phyloP scores from a whole-genome alignment of 2,329 filamentous ascomycete species.

The Aspergillus fumigatiaffinis region DNA sequence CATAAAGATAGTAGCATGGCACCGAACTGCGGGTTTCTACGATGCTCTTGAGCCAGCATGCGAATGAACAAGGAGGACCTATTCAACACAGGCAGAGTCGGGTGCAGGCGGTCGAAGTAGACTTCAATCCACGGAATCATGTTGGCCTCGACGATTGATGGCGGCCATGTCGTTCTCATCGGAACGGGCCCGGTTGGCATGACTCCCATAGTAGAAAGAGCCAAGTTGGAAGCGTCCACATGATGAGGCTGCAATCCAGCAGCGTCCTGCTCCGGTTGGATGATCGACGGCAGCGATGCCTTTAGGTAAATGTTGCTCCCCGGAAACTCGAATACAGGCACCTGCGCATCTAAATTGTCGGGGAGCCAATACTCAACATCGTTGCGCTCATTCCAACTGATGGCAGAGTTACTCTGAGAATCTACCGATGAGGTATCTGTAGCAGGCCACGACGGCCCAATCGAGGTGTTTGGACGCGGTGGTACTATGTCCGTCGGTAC shows the following conservation, averaged over 20 bases:
- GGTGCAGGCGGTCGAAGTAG: constrained; percentile 43
- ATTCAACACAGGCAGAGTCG: constrained; percentile 41
- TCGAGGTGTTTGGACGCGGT: constrained; percentile 13
- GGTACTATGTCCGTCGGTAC: constrained; percentile 22
- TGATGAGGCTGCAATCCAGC: constrained; percentile 16
- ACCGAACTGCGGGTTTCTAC: constrained; percentile 41
- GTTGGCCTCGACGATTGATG: constrained; percentile 38
- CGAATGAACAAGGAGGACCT: constrained; percentile 40
- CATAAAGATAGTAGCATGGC: constrained; percentile 42
- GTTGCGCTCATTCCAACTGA: constrained; percentile 26
- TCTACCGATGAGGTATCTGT: constrained; percentile 18
- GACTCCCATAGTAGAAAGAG: constrained; percentile 16
- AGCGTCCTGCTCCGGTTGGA: constrained; percentile 21
- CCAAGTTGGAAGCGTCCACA: constrained; percentile 15
- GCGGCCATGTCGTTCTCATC: constrained; percentile 33
- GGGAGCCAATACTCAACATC: constrained; percentile 35
- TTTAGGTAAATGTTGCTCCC: constrained; percentile 35
- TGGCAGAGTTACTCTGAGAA: constrained; percentile 15
- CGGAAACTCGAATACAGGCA: constrained; percentile 31
- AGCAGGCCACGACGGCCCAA: constrained; percentile 20
- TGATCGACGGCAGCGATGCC: constrained; percentile 32
- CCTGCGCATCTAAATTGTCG: constrained; percentile 30
- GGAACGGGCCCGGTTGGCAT: constrained; percentile 18
- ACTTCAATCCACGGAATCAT: constrained; percentile 43
- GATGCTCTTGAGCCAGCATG: constrained; percentile 42